Evolutionary conservation across 1,284 basidiomycete species (phyloP), one percentile per base, ranked within the genome.

Genomic region (Schizophyllum amplum): DNA sequence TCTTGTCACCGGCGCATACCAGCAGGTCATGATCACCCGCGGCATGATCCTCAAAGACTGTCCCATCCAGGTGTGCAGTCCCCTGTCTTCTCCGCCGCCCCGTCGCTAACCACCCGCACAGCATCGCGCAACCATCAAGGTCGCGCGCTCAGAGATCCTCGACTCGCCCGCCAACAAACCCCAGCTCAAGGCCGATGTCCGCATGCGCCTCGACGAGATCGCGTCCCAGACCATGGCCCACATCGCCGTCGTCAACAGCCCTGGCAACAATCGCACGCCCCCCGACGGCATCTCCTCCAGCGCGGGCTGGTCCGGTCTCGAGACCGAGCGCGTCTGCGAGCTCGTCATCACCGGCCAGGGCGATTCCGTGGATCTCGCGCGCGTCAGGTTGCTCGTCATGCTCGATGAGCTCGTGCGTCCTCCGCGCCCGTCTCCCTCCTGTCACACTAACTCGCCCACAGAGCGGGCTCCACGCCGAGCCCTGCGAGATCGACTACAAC

Each of bases 401-500:
- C 75, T 98, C 60, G 97, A 99, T 70, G 93, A 98, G 71, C 72
- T 96, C 70, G 92, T 94, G 59, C 66, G 90, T 82, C 22, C 47
- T 47, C 22, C 20, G 51, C 49, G 42, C 21, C 15, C 54, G 52
- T 52, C 25, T 6, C 27, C 26, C 24, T 52, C 52, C 24, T 55
- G 60, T 62, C 56, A 58, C 49, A 55, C 47, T 27, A 20, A 50
- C 17, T 20, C 56, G 53, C 53, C 57, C 59, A 33, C 66, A 94
- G 92, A 89, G 82, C 68, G 93, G 94, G 20, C 77, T 98, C 20
- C 92, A 96, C 67, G 83, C 91, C 7, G 96, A 98, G 68, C 74
- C 82, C 22, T 90, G 90, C 71, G 96, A 98, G 72, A 92, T 99
- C 63, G 96, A 98, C 69, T 90, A 92, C 73, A 97, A 98, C 70